Conservation (phyloP, 1,139 yeast species). For the Candida dubliniensis region DNA sequence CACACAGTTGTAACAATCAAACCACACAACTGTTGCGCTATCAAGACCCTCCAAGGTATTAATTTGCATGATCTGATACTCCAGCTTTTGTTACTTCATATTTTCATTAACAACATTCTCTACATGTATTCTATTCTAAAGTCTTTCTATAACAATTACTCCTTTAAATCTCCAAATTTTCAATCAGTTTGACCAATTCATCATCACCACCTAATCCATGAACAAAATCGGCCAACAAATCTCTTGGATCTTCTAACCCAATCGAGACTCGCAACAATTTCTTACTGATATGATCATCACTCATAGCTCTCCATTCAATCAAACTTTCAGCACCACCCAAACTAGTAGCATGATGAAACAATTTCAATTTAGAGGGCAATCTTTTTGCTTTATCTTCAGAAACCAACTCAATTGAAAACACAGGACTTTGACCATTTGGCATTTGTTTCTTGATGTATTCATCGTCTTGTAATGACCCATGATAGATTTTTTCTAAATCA, state of each 20-base stretch:
- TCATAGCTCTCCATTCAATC: conserved; percentile 85
- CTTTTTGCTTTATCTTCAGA: conserved; percentile 55
- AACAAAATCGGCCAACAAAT: conserved; percentile 64
- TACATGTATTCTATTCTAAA: not conserved
- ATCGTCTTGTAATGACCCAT: conserved; percentile 75
- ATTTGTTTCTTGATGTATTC: conserved; percentile 63
- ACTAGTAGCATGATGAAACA: conserved; percentile 88
- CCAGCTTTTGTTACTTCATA: not conserved
- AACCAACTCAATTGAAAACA: conserved; percentile 62
- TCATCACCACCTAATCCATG: conserved; percentile 17
- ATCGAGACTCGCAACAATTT: conserved; percentile 69
- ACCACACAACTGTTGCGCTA: no score
- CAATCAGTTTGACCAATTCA: conserved; percentile 11
- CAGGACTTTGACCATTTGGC: conserved; percentile 70
- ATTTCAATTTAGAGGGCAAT: conserved; percentile 66
- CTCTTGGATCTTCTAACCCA: conserved; percentile 76
- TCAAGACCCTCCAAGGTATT: no score
- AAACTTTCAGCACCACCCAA: conserved; percentile 92
- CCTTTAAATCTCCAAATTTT: conserved; percentile 6
- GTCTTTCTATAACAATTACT: not conserved
- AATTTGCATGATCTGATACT: no score
- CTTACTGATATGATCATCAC: conserved; percentile 58
- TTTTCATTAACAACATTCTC: not conserved
- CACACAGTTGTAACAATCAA: no score
- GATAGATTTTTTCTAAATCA: conserved; percentile 53